A percentile compares a stretch with the other conserved stretches of the same genome.
These are phyloP conservation scores for Nitzschia sp. DNA, from an alignment of 108 stramenopile genomes.

Conservation along the genomic window DNA sequence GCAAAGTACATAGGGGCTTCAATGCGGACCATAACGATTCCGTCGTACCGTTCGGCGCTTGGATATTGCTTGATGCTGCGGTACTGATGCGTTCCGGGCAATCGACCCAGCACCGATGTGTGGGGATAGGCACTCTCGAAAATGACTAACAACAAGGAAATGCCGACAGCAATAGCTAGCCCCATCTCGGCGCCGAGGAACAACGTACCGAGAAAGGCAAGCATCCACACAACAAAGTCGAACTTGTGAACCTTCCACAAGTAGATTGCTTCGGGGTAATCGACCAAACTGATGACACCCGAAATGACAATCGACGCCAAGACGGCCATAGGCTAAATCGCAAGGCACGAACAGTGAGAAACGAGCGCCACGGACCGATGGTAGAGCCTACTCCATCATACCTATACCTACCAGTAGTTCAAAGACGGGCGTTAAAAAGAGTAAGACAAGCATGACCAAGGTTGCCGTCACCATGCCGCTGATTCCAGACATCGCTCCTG, in stretches of 20 bases:
- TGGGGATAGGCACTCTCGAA: constrained; percentile 66
- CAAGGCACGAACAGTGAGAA: background rate
- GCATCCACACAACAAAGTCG: constrained; percentile 67
- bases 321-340: constrained; percentile 38
- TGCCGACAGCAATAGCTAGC: constrained; percentile 56
- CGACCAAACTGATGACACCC: constrained; percentile 63
- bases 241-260: constrained; percentile 66
- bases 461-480: constrained; percentile 64
- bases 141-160: constrained; percentile 63
- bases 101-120: constrained; percentile 59
- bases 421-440: constrained; percentile 80
- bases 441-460: constrained; percentile 63
- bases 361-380: background rate
- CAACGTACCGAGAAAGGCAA: constrained; percentile 57
- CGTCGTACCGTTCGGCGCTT: constrained; percentile 51
- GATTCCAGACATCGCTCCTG: constrained; percentile 67
- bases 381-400: background rate
- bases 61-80: constrained; percentile 66
- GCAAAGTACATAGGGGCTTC: constrained; percentile 76
- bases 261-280: constrained; percentile 57
- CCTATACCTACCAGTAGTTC: constrained; percentile 63
- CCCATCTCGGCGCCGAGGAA: constrained; percentile 76
- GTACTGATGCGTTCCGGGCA: constrained; percentile 61
- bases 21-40: constrained; percentile 59
- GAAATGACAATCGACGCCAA: constrained; percentile 76